Conservation (phyloP, 805 yeast species). For the Yarrowia phangngaensis region DNA sequence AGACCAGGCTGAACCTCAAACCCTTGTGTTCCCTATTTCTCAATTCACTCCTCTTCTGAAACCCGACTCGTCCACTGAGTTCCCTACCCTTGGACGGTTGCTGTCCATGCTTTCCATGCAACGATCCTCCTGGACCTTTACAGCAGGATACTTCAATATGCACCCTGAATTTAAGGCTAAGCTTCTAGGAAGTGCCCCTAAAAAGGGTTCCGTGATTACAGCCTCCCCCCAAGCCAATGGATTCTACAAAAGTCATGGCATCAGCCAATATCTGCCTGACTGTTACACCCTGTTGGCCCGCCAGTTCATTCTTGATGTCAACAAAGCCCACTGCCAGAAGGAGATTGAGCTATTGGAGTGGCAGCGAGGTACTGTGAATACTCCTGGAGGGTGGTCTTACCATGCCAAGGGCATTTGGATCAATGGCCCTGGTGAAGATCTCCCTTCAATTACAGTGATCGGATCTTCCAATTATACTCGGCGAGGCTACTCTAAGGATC, state of each 20-base stretch:
- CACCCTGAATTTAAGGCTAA: conserved; percentile 62
- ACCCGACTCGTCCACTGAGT: conserved; percentile 75
- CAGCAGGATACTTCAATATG: conserved; percentile 96
- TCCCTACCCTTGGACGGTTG: conserved; percentile 59
- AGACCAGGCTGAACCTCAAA: conserved; percentile 42
- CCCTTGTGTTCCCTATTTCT: conserved; percentile 83
- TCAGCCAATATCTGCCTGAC: conserved; percentile 75
- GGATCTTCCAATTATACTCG: conserved; percentile 94
- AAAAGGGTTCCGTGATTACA: conserved; percentile 66
- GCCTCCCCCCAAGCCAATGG: conserved; percentile 95
- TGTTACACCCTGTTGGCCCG: conserved; percentile 79
- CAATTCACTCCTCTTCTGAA: conserved; percentile 80
- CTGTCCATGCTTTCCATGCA: conserved; percentile 56
- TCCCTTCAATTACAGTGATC: conserved; percentile 72
- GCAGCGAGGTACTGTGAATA: conserved; percentile 70
- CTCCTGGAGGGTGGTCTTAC: conserved; percentile 89
- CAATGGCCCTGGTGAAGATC: conserved; percentile 50
- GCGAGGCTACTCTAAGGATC: conserved; percentile 80
- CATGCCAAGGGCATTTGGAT: conserved; percentile 97
- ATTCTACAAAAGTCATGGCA: conserved; percentile 78
- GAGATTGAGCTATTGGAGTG: conserved; percentile 70
- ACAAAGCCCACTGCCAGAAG: conserved; percentile 38
- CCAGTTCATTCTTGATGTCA: conserved; percentile 56
- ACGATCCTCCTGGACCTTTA: conserved; percentile 70
- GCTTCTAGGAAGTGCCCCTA: conserved; percentile 55